Percentiles rank a stretch among this genome's conserved stretches.
phyloP scores from a whole-genome alignment of 441 rosid species.

The Pelargonium fulgidum region DNA sequence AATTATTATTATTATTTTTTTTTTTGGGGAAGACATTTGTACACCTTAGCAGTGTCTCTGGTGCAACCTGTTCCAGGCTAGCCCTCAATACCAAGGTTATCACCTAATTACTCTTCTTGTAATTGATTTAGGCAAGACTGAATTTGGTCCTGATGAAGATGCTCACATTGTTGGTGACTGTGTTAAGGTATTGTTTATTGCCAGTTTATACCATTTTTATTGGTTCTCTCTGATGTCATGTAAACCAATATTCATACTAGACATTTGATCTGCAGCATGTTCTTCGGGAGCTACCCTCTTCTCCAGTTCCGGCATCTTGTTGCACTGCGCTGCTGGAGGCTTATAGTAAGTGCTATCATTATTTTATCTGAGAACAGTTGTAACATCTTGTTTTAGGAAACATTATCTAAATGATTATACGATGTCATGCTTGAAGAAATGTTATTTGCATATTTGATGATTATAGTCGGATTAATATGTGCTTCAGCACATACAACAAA shows the following conservation, averaged over 20 bases:
- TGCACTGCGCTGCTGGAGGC: constrained; percentile 97
- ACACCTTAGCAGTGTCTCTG: background rate
- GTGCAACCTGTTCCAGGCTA: background rate
- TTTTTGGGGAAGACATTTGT: background rate
- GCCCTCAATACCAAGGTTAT: constrained; percentile 1
- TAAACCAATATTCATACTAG: constrained; percentile 22
- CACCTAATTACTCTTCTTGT: constrained; percentile 11
- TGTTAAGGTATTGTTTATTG: constrained; percentile 61
- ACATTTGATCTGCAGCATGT: constrained; percentile 64
- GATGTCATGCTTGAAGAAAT: background rate
- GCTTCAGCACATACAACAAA: background rate
- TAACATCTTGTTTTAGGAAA: background rate
- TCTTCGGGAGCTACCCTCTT: constrained; percentile 91
- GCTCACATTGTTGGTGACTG: constrained; percentile 98
- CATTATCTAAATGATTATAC: background rate
- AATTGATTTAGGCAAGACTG: constrained; percentile 58
- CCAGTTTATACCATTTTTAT: constrained; percentile 19
- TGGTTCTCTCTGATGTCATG: constrained; percentile 7
- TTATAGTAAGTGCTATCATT: constrained; percentile 52
- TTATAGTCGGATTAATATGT: background rate
- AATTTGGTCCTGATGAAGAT: constrained; percentile 82
- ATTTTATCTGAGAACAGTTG: constrained; percentile 4
- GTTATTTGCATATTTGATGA: background rate
- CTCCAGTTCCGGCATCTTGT: constrained; percentile 95
- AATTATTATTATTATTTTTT: too few relatives aligned